Base-by-base conservation (phyloP, 1,139 yeast species). In the Candida sojae region DNA sequence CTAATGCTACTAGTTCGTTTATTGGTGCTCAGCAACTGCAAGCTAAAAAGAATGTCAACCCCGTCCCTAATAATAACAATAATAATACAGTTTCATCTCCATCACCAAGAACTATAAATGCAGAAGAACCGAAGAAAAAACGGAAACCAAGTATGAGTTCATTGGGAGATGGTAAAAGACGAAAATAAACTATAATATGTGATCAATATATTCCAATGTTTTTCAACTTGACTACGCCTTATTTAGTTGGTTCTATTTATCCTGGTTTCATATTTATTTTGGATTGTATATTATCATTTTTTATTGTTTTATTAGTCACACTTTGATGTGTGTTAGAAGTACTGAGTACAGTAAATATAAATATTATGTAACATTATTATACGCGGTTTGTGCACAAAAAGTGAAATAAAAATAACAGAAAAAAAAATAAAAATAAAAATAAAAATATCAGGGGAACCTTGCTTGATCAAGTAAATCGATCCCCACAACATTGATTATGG, bases 81-180 rank as follows among this genome's bases (percentile, higher is more conserved):
- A 49, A 17, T 21, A 41, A 41, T 33, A 32, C 13, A 11, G 47
- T 47, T 12, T 55, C 59, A 8, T 57, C 66, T 3, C 64, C 66
- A 3, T 58, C 65, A 5, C 64, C 65, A 10, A 55, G 50, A 23
- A 55, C 62, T 0, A 41, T 53, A 3, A 57, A 55, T 40, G 53
- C 53, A 2, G 66, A 61, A n/a, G 67, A 61, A 26, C 53, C 55
- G n/a, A 58, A 55, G 36, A 62, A 58, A 47, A 61, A 59, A 49
- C 48, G 66, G 37, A 53, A 58, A 39, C 47, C 57, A 33, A 61
- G 64, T 45, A 49, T 49, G 44, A 47, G 48, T 33, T 48, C 55
- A n/a, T 45, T 49, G 17, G 47, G 47, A n/a, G 48, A 44, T 37
- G 44, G 44, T 26, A 56, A 56, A 39, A 43, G 56, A 39, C 50